A percentile compares a stretch with the other conserved stretches of the same genome.
Conservation (phyloP, 768 basidiomycete genomes). For the Nevesoporus exiguus region DNA sequence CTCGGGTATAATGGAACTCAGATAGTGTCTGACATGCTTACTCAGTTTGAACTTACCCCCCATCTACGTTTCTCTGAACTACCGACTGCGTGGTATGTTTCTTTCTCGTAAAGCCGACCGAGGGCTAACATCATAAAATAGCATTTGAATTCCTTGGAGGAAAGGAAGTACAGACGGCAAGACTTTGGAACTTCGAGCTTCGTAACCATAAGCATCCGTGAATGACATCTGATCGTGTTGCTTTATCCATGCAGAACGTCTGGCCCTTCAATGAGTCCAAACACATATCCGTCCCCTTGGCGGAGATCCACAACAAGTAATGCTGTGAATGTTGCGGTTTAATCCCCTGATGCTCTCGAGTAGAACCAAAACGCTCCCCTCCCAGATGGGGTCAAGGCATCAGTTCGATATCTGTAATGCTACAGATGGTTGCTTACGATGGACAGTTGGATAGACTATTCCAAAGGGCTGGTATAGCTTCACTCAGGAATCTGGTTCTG, state of each 20-base stretch:
- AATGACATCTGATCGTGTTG: too few relatives aligned
- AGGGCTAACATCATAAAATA: neutral
- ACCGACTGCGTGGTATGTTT: neutral
- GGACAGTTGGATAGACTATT: conserved; percentile 17
- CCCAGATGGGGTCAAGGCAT: neutral
- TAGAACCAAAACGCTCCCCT: too few relatives aligned
- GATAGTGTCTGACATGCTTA: conserved; percentile 22
- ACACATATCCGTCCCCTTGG: neutral
- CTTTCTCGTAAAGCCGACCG: neutral
- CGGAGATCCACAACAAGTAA: neutral
- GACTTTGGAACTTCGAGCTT: conserved; percentile 14
- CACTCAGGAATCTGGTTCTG: conserved; percentile 15
- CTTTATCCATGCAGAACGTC: conserved; percentile 2
- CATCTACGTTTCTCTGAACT: neutral
- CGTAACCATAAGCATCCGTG: conserved; percentile 35
- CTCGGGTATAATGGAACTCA: conserved; percentile 19
- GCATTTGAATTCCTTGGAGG: conserved; percentile 31
- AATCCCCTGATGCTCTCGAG: neutral
- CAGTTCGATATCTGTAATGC: neutral
- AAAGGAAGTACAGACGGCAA: conserved; percentile 2
- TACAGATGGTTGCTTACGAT: conserved; percentile 4
- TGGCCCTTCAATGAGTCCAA: conserved; percentile 1
- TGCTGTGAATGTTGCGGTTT: conserved; percentile 12
- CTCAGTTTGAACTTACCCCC: neutral
- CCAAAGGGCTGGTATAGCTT: conserved; percentile 11